Conservation (phyloP, 352 stramenopile species). For the Saprolegnia diclina region DNA sequence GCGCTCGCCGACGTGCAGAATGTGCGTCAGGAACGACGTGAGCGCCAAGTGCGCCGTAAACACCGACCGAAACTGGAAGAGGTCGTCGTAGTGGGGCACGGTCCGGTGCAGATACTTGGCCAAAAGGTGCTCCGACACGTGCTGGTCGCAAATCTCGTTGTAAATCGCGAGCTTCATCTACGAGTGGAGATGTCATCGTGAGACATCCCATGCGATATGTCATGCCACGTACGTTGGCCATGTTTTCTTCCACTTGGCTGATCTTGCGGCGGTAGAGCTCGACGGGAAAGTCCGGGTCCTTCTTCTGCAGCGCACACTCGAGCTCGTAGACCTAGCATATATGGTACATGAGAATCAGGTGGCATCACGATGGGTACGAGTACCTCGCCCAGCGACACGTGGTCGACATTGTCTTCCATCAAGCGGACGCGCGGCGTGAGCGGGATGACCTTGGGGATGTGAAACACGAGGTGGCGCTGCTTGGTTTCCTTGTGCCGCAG, state of each 20-base stretch:
- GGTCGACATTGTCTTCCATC: slow-evolving; percentile 78
- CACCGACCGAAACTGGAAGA: slow-evolving; percentile 81
- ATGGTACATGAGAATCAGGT: slow-evolving; percentile 23
- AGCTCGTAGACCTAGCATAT: slow-evolving; percentile 60
- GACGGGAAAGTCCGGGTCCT: slow-evolving; percentile 71
- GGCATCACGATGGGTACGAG: not conserved
- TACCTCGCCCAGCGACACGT: slow-evolving; percentile 77
- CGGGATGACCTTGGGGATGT: slow-evolving; percentile 88
- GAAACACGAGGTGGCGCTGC: slow-evolving; percentile 83
- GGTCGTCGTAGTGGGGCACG: slow-evolving; percentile 62
- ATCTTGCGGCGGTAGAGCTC: slow-evolving; percentile 73
- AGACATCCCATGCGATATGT: not conserved
- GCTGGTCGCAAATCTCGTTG: slow-evolving; percentile 64
- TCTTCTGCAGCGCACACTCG: slow-evolving; percentile 56
- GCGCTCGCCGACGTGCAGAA: slow-evolving; percentile 77
- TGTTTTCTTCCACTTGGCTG: slow-evolving; percentile 40
- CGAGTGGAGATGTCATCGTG: not conserved
- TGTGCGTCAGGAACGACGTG: slow-evolving; percentile 81
- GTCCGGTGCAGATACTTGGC: slow-evolving; percentile 81
- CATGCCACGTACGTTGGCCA: not conserved
- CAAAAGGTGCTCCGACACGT: slow-evolving; percentile 80
- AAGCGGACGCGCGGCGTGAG: slow-evolving; percentile 87
- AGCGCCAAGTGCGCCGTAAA: slow-evolving; percentile 84
- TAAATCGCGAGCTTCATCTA: slow-evolving; percentile 27
- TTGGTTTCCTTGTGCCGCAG: slow-evolving; percentile 83